Evolutionary conservation across 225 moss, liverwort and hornwort species (phyloP), one percentile per base, ranked within the genome.

Genomic region (Pseudoscleropodium purum): DNA sequence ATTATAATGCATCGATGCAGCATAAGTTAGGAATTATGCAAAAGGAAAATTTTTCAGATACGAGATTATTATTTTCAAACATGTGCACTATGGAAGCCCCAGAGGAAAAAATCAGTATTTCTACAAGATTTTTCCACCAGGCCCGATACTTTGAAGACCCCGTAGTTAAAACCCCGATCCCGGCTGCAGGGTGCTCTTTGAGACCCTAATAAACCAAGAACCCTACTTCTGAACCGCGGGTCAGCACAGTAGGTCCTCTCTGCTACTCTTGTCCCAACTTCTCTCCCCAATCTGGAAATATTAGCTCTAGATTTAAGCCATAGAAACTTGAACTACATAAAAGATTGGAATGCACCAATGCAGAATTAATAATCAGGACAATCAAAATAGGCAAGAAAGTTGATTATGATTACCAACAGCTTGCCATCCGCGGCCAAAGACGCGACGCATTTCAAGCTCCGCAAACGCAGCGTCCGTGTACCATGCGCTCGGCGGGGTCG

Each of bases 401-500:
- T 49, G 30, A 75, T 37, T 9, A 27, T 86, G 21, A 52, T 85
- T 79, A 95, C 96, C 97, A 30, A 96, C 96, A 73, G 91, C 96
- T 89, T 97, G 96, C 99, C 99, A 97, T 80, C 96, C 95, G 79
- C 96, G 92, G 54, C 94, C 90, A 87, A 99, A 97, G 66, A 99
- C 92, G 68, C 89, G 93, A 86, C 91, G 93, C 83, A 95, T 91
- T 91, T 97, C 99, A 6, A 95, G 91, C 21, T 92, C 91, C 86
- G 96, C 93, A 81, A 97, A 92, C 68, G 79, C 91, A 25, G 92
- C 78, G 89, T 94, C 94, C 25, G 94, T 97, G 89, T 99, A 99
- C 97, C 99, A 99, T 41, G 96, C 91, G 89, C 97, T 95, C 29
- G 97, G 97, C 33, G 97, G 99, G 62, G 99, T 99, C 79, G 82